These are phyloP conservation scores for Striga asiatica DNA, from an alignment of 257 asterid genomes.

Conservation along the genomic window DNA sequence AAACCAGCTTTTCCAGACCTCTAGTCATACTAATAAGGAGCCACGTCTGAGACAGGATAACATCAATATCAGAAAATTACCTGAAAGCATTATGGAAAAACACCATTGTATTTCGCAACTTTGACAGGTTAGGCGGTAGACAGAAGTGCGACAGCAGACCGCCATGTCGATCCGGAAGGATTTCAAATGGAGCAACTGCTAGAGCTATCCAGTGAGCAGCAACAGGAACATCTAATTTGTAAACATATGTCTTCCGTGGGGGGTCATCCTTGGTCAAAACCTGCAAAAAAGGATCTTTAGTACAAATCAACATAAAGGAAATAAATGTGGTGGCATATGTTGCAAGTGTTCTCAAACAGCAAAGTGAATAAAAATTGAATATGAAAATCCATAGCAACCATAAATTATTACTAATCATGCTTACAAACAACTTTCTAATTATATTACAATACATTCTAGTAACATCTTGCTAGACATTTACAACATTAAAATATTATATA, in stretches of 20 bases:
- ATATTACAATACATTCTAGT: background rate
- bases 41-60: conserved; percentile 11
- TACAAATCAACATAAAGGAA: background rate
- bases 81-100: conserved; percentile 84
- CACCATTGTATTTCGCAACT: conserved; percentile 66
- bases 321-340: background rate
- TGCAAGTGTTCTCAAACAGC: background rate
- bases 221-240: conserved; percentile 81
- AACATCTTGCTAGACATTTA: background rate
- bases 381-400: background rate
- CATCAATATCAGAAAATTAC: conserved; percentile 27
- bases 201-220: conserved; percentile 89
- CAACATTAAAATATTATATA: too few relatives aligned
- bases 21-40: conserved; percentile 1
- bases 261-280: conserved; percentile 86
- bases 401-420: background rate
- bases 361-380: background rate
- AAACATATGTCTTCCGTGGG: conserved; percentile 75
- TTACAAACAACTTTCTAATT: background rate
- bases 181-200: conserved; percentile 83
- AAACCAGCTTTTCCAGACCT: conserved; percentile 5
- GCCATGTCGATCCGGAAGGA: conserved; percentile 72
- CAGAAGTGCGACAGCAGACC: conserved; percentile 65
- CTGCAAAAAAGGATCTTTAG: conserved; percentile 24
- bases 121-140: conserved; percentile 61